Evolutionary conservation across 768 basidiomycete genomes (phyloP).

Genomic region (Fibroporia radiculosa): DNA sequence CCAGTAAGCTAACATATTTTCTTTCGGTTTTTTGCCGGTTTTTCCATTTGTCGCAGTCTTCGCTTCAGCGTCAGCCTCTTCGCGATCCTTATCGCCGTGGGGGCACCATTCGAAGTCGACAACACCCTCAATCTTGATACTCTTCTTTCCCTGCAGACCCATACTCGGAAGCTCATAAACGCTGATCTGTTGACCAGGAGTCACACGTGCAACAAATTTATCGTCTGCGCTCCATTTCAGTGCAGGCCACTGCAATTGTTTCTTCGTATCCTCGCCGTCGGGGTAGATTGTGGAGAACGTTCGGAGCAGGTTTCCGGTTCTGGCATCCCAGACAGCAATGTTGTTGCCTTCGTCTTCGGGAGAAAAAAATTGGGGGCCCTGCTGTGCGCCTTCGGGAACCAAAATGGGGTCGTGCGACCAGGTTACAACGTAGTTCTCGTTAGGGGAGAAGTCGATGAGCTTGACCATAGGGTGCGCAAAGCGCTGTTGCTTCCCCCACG

Average conservation of each 20-base stretch:
- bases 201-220: constrained; percentile 85
- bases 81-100: constrained; percentile 80
- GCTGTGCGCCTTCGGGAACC: constrained; percentile 70
- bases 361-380: constrained; percentile 81
- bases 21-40: constrained; percentile 55
- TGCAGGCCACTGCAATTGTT: constrained; percentile 90
- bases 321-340: constrained; percentile 98
- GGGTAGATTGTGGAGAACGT: constrained; percentile 71
- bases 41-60: constrained; percentile 16
- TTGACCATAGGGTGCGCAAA: constrained; percentile 95
- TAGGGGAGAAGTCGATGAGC: constrained; percentile 94
- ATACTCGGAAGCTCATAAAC: constrained; percentile 94
- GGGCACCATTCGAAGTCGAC: constrained; percentile 99
- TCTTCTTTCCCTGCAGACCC: constrained; percentile 93
- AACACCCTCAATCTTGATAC: constrained; percentile 94
- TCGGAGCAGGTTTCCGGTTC: constrained; percentile 83
- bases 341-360: constrained; percentile 96
- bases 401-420: constrained; percentile 95
- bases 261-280: constrained; percentile 59
- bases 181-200: constrained; percentile 88
- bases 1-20: constrained; percentile 97
- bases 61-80: constrained; percentile 51
- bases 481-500: constrained; percentile 81
- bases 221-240: constrained; percentile 98
- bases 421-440: constrained; percentile 93